Base-by-base conservation (phyloP, 73 alveolate genomes). In the Paramecium primaurelia region DNA sequence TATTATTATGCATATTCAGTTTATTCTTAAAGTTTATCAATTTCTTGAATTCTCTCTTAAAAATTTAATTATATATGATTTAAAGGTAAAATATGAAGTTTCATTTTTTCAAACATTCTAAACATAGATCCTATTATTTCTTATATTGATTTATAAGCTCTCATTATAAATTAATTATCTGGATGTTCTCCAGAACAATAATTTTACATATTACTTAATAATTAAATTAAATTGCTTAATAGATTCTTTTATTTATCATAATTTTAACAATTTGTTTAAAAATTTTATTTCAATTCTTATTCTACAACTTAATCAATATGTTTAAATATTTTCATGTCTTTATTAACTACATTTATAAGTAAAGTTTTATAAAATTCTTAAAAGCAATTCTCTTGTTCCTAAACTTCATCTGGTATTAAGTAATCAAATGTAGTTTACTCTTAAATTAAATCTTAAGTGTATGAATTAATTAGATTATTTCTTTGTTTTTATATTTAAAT, bases 71-170 rank as follows among this genome's bases (percentile, higher is more conserved):
- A 22, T 1, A 80, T 80, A 20, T 40, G 11, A 44, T 80, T 80
- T 26, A 80, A 25, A n/a, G 91, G 91, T 20, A 80, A 40, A 22
- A 80, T 45, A 3, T 38, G 58, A 45, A 80, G 75, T 32, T 80
- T 80, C 75, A 80, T 80, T 80, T 49, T 80, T 45, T 80, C 91
- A 45, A 80, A 45, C 36, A 45, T 42, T 47, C 58, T 80, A 8
- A 20, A 18, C 22, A 80, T 28, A 6, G 20, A 42, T 25, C 22
- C 45, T 22, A 80, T 45, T 12, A 80, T 40, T 10, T 28, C 18
- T 14, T 80, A 12, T 32, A 80, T 22, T 6, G 6, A 26, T 12
- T 25, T 40, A 25, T 42, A 80, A 44, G 91, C 16, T 80, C 77
- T 80, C 71, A 45, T 80, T 45, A 80, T 45, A 25, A 80, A 80